Evolutionary conservation across 2,329 filamentous ascomycete species (phyloP).

Genomic region (Cladosporium austrohemisphaericum): DNA sequence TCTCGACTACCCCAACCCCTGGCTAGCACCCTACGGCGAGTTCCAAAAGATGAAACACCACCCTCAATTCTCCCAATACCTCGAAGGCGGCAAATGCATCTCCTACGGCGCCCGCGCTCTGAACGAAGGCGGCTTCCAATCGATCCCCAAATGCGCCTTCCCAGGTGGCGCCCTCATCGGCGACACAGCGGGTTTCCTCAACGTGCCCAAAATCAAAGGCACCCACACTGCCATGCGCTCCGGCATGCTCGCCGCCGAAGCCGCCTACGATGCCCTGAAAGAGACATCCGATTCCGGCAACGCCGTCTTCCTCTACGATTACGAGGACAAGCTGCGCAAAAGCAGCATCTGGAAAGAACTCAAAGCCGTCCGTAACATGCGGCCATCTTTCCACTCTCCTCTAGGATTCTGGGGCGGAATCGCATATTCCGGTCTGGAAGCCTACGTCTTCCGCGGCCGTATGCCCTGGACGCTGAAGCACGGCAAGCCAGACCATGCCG

Average conservation of each 20-base stretch:
- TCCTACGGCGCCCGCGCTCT: constrained; percentile 91
- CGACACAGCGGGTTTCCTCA: constrained; percentile 93
- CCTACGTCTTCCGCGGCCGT: constrained; percentile 78
- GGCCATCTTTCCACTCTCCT: constrained; percentile 85
- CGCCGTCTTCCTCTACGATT: constrained; percentile 88
- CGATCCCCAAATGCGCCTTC: constrained; percentile 94
- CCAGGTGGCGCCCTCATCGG: constrained; percentile 93
- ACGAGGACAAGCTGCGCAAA: constrained; percentile 81
- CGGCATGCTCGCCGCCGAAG: constrained; percentile 92
- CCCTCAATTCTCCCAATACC: constrained; percentile 76
- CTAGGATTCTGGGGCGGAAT: constrained; percentile 87
- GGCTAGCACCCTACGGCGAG: constrained; percentile 90
- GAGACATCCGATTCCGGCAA: constrained; percentile 51
- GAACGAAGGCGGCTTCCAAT: constrained; percentile 94
- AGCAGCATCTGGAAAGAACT: constrained; percentile 93
- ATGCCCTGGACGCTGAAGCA: constrained; percentile 92
- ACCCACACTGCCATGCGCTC: constrained; percentile 98
- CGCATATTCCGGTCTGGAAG: constrained; percentile 88
- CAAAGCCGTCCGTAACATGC: constrained; percentile 93
- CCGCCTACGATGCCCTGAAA: constrained; percentile 73
- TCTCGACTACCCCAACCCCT: constrained; percentile 93
- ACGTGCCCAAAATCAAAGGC: constrained; percentile 97
- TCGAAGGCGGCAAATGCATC: constrained; percentile 97
- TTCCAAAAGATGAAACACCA: constrained; percentile 99
- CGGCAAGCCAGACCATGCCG: constrained; percentile 68